phyloP scores from a whole-genome alignment of 108 stramenopile species.

The Pseudonitzschia multiseries region DNA sequence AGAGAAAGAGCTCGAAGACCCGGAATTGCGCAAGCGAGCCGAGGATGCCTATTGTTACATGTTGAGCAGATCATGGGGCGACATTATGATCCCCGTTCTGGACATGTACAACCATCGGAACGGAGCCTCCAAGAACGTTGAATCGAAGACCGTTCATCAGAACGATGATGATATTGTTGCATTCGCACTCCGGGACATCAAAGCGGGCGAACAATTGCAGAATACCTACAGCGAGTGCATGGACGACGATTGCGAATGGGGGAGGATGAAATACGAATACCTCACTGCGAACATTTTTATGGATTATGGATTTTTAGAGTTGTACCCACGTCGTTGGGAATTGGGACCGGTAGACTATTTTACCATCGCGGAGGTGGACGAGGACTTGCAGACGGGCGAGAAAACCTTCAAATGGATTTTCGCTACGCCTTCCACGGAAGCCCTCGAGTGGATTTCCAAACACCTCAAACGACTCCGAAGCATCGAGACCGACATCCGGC shows the following conservation, averaged over 20 bases:
- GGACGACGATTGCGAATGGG: slow-evolving; percentile 8
- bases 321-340: slow-evolving; percentile 1
- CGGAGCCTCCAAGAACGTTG: slow-evolving; percentile 33
- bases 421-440: not conserved
- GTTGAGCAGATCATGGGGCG: slow-evolving; percentile 50
- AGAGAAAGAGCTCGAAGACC: not conserved
- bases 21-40: not conserved
- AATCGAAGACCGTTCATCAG: slow-evolving; percentile 12
- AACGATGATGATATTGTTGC: slow-evolving; percentile 33
- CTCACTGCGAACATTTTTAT: not conserved
- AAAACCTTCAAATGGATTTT: slow-evolving; percentile 14
- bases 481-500: not conserved
- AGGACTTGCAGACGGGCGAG: not conserved
- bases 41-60: slow-evolving; percentile 24
- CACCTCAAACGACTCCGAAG: slow-evolving; percentile 5
- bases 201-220: slow-evolving; percentile 18
- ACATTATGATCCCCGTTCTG: slow-evolving; percentile 57
- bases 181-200: slow-evolving; percentile 25
- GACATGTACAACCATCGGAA: slow-evolving; percentile 73
- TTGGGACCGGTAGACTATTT: not conserved
- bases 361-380: not conserved
- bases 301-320: slow-evolving; percentile 9
- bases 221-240: slow-evolving; percentile 17
- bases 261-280: slow-evolving; percentile 4
- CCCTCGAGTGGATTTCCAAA: not conserved